A percentile compares a stretch with the other conserved stretches of the same genome.
phyloP scores from a whole-genome alignment of 1,284 basidiomycete species.

The Prillingera fragicola region DNA sequence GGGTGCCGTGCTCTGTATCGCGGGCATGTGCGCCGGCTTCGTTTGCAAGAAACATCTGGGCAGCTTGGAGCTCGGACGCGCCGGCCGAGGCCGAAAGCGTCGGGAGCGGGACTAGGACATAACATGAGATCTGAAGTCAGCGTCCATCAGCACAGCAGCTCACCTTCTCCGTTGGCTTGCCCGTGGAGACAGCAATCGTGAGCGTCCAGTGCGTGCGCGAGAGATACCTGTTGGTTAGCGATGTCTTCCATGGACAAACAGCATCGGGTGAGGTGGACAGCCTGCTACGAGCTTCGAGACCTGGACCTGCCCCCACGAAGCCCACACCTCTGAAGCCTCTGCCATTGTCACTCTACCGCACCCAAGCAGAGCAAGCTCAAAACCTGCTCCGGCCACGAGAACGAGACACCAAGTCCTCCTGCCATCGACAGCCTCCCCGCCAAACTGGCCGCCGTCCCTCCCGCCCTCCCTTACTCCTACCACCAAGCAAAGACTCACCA shows the following conservation, averaged over 20 bases:
- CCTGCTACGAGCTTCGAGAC: no score
- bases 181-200: slow-evolving; percentile 40
- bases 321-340: neutral
- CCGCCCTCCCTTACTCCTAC: no score
- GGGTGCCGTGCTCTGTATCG: slow-evolving; percentile 36
- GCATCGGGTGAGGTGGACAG: no score
- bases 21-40: slow-evolving; percentile 27
- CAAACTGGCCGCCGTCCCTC: neutral
- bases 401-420: neutral
- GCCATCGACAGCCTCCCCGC: neutral
- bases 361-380: neutral
- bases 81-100: slow-evolving; percentile 25
- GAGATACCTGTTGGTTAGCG: slow-evolving; percentile 31
- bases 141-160: neutral
- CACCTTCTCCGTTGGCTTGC: slow-evolving; percentile 41
- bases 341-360: neutral
- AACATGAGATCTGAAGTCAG: slow-evolving; percentile 34
- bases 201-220: slow-evolving; percentile 40
- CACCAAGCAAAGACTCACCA: slow-evolving; percentile 38
- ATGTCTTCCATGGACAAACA: neutral
- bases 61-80: slow-evolving; percentile 24
- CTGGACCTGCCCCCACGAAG: no score
- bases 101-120: slow-evolving; percentile 30
- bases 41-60: slow-evolving; percentile 22
- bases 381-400: neutral